Percentiles rank a stretch among this genome's conserved stretches.
Evolutionary conservation across 441 rosid genomes (phyloP).

Genomic region (Gossypium lobatum): DNA sequence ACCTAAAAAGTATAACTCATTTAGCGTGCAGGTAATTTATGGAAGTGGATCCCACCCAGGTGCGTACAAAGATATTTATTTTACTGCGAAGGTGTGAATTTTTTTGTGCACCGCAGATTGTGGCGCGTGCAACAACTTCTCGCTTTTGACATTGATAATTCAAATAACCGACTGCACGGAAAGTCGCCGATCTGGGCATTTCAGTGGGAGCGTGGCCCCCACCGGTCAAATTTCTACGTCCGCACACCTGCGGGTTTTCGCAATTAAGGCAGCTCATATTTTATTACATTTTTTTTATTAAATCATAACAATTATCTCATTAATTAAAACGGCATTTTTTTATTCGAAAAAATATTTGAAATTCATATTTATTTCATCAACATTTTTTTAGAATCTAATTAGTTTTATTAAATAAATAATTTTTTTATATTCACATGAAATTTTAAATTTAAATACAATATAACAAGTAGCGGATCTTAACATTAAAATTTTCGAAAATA

Average conservation of each 20-base stretch:
- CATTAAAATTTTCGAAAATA: neutral
- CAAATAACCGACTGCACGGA: neutral
- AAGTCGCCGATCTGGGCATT: neutral
- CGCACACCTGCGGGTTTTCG: neutral
- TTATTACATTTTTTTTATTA: neutral
- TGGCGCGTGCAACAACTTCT: neutral
- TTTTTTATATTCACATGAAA: too few species aligned
- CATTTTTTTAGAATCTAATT: too few species aligned
- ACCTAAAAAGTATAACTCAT: too few species aligned
- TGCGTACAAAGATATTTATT: neutral
- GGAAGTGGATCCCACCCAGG: neutral
- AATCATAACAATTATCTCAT: neutral
- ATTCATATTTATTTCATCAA: neutral
- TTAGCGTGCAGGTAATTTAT: neutral
- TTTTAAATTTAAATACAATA: too few species aligned
- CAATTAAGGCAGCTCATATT: neutral
- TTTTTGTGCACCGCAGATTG: neutral
- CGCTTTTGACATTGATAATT: neutral
- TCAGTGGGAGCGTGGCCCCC: neutral
- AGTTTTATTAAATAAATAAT: too few species aligned
- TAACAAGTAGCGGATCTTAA: too few species aligned
- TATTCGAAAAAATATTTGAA: neutral
- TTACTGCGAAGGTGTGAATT: neutral
- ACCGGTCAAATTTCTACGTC: constrained; percentile 6
- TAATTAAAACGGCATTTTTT: neutral